Evolutionary conservation across 176 grass and related monocot genomes (phyloP).

Genomic region (Musa schizocarpa): DNA sequence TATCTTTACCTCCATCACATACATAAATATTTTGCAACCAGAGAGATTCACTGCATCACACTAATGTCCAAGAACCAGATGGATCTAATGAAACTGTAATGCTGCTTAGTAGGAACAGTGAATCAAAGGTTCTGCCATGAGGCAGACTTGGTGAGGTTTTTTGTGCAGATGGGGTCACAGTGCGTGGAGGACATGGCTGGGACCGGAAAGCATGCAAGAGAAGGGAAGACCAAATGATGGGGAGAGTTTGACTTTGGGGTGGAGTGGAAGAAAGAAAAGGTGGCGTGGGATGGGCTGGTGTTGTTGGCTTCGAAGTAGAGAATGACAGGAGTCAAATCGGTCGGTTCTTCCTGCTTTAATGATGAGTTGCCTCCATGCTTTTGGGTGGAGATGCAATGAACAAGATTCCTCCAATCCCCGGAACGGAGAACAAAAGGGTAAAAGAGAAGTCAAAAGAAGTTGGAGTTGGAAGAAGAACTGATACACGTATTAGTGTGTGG

Average conservation of each 20-base stretch:
- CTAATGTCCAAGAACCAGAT: too few relatives aligned
- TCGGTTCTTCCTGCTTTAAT: slow-evolving; percentile 9
- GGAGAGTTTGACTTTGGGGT: neutral
- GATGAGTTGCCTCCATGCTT: slow-evolving; percentile 8
- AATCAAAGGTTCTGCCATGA: too few relatives aligned
- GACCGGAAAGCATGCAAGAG: neutral
- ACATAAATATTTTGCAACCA: too few relatives aligned
- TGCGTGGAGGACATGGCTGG: neutral
- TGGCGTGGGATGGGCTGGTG: too few relatives aligned
- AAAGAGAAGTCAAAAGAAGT: neutral
- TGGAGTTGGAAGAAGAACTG: neutral
- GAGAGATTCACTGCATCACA: too few relatives aligned
- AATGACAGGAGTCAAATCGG: neutral
- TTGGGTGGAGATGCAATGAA: slow-evolving; percentile 19
- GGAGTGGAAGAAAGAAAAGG: neutral
- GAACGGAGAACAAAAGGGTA: slow-evolving; percentile 1
- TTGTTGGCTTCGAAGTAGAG: neutral
- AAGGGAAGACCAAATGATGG: slow-evolving; percentile 20
- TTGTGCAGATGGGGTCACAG: too few relatives aligned
- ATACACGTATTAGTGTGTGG: neutral
- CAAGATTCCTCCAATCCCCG: slow-evolving; percentile 17
- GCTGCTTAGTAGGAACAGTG: too few relatives aligned
- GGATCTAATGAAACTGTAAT: too few relatives aligned
- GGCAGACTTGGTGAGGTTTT: too few relatives aligned
- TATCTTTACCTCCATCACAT: too few relatives aligned